Evolutionary conservation across 2,329 filamentous ascomycete genomes (phyloP), one percentile per base, ranked within the genome.

Genomic region (Talaromyces sp.): DNA sequence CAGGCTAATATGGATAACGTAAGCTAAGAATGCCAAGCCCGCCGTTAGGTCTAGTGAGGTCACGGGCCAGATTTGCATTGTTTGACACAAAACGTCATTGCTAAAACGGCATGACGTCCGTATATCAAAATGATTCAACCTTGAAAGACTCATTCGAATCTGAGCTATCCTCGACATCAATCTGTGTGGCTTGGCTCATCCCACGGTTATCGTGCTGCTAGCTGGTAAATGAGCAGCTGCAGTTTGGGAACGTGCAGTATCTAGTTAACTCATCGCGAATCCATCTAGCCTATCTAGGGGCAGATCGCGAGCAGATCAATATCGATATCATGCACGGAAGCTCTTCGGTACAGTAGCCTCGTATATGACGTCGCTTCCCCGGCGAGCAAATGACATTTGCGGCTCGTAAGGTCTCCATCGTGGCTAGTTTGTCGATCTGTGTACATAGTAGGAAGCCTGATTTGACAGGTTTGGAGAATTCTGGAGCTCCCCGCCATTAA

Each of bases 401-500:
- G 58, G 58, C 58, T 61, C 25, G 40, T 61, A 22, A 5, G 5
- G 25, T 22, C 38, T 49, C 40, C 58, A 34, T 22, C 17, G 58
- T 59, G 58, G 58, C 58, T 59, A n/a, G 38, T n/a, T 36, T 36
- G 58, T 25, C 29, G 58, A 61, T 51, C 58, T 22, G n/a, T 54
- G n/a, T n/a, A n/a, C n/a, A n/a, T n/a, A n/a, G n/a, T 43, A 43
- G 8, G 22, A 15, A 51, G 4, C 25, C 36, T 60, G 58, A 61
- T 61, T 61, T 38, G 58, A 29, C 45, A 53, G 22, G 19, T 53
- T 38, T 49, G 58, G 58, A 36, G 59, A 11, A 43, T 34, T 8
- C 31, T 38, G 34, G 31, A 51, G 34, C 34, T 29, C 47, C 47
- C 60, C 47, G 47, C 45, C 25, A 53, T 61, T 45, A 17, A 60